A percentile compares a stretch with the other conserved stretches of the same genome.
Conservation (phyloP, 2,329 filamentous ascomycete genomes). For the Colletotrichum costaricense region DNA sequence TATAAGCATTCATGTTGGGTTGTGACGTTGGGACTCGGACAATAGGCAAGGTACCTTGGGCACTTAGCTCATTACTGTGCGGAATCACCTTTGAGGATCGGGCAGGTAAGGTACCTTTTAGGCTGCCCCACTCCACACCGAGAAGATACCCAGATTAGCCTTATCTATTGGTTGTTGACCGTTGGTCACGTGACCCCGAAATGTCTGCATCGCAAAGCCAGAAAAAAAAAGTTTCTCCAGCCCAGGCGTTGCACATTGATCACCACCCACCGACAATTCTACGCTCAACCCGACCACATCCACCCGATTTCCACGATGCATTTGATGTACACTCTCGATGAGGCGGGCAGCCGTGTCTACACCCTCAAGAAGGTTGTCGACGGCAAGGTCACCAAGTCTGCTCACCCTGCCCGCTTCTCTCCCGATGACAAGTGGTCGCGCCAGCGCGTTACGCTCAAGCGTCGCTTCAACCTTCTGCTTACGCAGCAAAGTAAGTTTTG, state of each 20-base stretch:
- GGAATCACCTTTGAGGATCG: too few species aligned
- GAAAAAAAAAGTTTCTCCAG: conserved; percentile 26
- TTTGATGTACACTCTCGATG: conserved; percentile 80
- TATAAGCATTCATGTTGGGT: too few species aligned
- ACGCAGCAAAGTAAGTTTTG: conserved; percentile 74
- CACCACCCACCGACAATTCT: background rate
- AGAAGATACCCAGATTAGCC: background rate
- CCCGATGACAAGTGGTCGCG: conserved; percentile 99
- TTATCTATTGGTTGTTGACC: conserved; percentile 1
- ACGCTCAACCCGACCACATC: background rate
- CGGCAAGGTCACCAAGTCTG: conserved; percentile 92
- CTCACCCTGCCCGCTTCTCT: conserved; percentile 95
- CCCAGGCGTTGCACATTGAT: background rate
- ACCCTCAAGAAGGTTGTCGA: conserved; percentile 93
- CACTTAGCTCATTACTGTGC: too few species aligned
- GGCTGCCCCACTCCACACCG: background rate
- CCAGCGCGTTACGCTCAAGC: conserved; percentile 95
- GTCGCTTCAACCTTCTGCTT: conserved; percentile 87
- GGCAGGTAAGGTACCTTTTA: too few species aligned
- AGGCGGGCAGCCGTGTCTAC: conserved; percentile 88
- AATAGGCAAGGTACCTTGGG: too few species aligned
- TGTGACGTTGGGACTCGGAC: too few species aligned
- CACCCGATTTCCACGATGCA: conserved; percentile 24
- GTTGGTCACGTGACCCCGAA: background rate
- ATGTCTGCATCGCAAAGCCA: background rate